These are phyloP conservation scores for Scutellaria baicalensis DNA, from an alignment of 257 asterid genomes.

Conservation along the genomic window DNA sequence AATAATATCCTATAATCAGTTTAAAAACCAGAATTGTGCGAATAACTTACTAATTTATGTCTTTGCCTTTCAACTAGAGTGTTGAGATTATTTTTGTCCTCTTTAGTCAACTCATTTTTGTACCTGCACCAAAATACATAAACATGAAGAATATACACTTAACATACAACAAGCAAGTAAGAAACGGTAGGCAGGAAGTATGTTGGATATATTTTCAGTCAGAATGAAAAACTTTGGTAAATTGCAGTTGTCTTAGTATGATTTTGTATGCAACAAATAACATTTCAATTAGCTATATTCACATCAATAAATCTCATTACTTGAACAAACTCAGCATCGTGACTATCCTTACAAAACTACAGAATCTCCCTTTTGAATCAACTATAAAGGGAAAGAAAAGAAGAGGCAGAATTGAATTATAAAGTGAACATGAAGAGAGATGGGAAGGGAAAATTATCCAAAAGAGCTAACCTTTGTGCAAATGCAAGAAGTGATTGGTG, in stretches of 20 bases:
- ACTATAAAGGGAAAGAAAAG: background rate
- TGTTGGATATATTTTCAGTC: background rate
- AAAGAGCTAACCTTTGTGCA: conserved; percentile 63
- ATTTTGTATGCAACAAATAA: background rate
- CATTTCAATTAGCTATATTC: background rate
- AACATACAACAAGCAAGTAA: background rate
- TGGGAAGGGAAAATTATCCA: background rate
- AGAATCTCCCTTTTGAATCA: background rate
- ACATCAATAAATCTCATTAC: background rate
- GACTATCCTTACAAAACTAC: background rate
- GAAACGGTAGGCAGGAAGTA: background rate
- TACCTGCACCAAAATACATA: conserved; percentile 40
- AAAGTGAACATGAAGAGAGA: background rate
- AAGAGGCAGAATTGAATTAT: background rate
- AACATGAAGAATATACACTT: background rate
- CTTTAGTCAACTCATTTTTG: conserved; percentile 75
- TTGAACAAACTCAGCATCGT: background rate
- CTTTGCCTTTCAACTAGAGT: conserved; percentile 62
- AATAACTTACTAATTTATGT: conserved; percentile 64
- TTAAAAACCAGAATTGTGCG: background rate
- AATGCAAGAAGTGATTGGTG: conserved; percentile 96
- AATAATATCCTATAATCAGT: background rate
- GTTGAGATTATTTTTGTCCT: conserved; percentile 63
- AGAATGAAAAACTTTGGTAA: background rate
- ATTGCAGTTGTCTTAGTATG: background rate